Base-by-base conservation (phyloP, 108 stramenopile species). In the Conticribra weissflogii region DNA sequence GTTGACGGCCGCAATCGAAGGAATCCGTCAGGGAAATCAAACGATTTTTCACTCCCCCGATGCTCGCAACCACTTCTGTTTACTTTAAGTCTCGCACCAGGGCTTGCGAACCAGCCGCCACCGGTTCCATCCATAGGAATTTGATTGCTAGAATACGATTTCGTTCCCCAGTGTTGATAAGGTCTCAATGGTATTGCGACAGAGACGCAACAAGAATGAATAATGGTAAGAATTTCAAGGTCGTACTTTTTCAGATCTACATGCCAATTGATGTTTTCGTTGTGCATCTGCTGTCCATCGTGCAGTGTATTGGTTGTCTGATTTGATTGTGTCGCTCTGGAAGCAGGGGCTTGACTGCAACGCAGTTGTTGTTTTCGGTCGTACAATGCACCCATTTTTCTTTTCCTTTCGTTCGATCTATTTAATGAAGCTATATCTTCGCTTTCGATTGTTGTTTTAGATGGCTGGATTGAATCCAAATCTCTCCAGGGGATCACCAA, bases 221-320 rank as follows among this genome's bases (percentile, higher is more conserved):
- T 18, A 0, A 85, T 23, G 1, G 83, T 22, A 23, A 87, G 59
- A 22, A 85, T 34, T 59, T 90, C 88, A 3, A 90, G 2, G 58
- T 90, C 86, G 53, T 85, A 86, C 0, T 85, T 63, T 9, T 64
- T 76, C 49, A 90, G 55, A 57, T 84, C 72, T n/a, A 90, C 88
- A 32, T 21, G 63, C 84, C 84, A 87, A 12, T 34, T 22, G 14
- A 28, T 30, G n/a, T 29, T 36, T 24, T 50, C 7, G 15, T 80
- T 46, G 5, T 41, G 36, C 36, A 41, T 5, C 36, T 41, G 36
- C 36, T 41, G 8, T 12, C 12, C 8, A 41, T 41, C 12, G 12
- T 41, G 5, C 12, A 12, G 36, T 41, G 12, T 9, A 12, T 41
- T 41, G 36, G 8, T 41, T 5, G 5, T 41, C 5, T 9, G 12